Conservation (phyloP, 1,284 basidiomycete genomes). For the Apiotrichum akiyoshidainum region DNA sequence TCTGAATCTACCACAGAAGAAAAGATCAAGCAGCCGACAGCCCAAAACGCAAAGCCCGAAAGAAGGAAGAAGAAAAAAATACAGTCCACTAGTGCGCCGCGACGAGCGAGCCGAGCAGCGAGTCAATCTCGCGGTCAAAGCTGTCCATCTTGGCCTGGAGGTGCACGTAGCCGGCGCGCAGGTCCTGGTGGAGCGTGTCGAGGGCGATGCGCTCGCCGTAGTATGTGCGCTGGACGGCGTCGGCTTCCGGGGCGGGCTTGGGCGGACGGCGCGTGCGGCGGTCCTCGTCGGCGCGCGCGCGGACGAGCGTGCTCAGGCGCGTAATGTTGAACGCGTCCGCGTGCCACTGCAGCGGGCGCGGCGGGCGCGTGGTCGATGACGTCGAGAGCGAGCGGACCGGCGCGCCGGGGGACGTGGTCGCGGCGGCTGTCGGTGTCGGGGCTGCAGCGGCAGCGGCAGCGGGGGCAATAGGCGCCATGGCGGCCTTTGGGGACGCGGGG, state of each 20-base stretch:
- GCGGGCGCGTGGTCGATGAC: constrained; percentile 13
- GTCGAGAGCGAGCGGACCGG: constrained; percentile 46
- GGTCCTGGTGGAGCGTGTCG: constrained; percentile 65
- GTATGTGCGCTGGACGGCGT: constrained; percentile 66
- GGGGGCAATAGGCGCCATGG: not conserved
- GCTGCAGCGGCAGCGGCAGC: not conserved
- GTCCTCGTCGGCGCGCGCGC: constrained; percentile 26
- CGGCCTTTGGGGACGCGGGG: not conserved
- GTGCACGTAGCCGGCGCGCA: constrained; percentile 66
- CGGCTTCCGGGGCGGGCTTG: constrained; percentile 43
- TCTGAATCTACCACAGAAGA: not conserved
- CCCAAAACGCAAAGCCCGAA: not conserved
- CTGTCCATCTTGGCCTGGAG: constrained; percentile 71
- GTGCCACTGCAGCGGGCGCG: constrained; percentile 41
- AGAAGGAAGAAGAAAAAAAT: not conserved
- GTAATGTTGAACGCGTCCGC: constrained; percentile 46
- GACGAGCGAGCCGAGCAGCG: constrained; percentile 54
- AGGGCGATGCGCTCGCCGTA: constrained; percentile 61
- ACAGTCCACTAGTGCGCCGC: constrained; percentile 4
- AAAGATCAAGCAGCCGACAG: not conserved
- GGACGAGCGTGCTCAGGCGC: constrained; percentile 43
- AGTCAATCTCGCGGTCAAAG: constrained; percentile 68
- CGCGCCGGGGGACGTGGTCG: constrained; percentile 45
- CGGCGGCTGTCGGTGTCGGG: not conserved
- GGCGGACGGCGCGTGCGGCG: constrained; percentile 6